These are phyloP conservation scores for Aureobasidium sp. DNA, from an alignment of 2,329 filamentous ascomycete species.

Conservation along the genomic window DNA sequence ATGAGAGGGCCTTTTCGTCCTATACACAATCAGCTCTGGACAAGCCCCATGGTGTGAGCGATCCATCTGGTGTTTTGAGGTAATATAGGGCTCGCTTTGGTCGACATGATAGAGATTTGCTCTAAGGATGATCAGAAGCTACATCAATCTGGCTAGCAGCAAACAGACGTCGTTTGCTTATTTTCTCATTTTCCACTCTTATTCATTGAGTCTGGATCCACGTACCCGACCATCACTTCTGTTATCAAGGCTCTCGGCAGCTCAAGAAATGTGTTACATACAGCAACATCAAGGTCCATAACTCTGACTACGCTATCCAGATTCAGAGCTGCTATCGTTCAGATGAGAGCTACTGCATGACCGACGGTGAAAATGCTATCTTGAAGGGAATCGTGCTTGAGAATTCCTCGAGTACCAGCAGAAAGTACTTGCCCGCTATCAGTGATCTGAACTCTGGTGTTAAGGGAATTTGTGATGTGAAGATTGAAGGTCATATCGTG, in stretches of 20 bases:
- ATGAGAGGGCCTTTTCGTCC: neutral
- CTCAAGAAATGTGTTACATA: conserved; percentile 30
- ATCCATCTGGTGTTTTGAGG: neutral
- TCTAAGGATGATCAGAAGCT: too few relatives aligned
- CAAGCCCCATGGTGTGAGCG: neutral
- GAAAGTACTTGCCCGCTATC: neutral
- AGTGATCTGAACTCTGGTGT: neutral
- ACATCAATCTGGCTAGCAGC: too few relatives aligned
- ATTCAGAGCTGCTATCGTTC: conserved; percentile 41
- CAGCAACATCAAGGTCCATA: conserved; percentile 31
- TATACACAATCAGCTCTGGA: neutral
- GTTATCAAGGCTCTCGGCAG: neutral
- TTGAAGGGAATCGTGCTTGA: conserved; percentile 33
- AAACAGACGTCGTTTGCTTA: too few relatives aligned
- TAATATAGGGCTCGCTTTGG: too few relatives aligned
- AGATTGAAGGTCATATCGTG: neutral
- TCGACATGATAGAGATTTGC: too few relatives aligned
- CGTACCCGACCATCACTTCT: neutral
- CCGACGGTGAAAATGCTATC: conserved; percentile 30
- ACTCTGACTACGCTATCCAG: conserved; percentile 40
- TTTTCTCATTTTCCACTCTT: too few relatives aligned
- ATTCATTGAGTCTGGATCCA: neutral
- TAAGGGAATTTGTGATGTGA: neutral
- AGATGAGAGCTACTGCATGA: conserved; percentile 31
- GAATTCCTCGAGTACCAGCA: conserved; percentile 33